Evolutionary conservation across 1,284 basidiomycete species (phyloP), one percentile per base, ranked within the genome.

Genomic region (Tilletia walkeri): DNA sequence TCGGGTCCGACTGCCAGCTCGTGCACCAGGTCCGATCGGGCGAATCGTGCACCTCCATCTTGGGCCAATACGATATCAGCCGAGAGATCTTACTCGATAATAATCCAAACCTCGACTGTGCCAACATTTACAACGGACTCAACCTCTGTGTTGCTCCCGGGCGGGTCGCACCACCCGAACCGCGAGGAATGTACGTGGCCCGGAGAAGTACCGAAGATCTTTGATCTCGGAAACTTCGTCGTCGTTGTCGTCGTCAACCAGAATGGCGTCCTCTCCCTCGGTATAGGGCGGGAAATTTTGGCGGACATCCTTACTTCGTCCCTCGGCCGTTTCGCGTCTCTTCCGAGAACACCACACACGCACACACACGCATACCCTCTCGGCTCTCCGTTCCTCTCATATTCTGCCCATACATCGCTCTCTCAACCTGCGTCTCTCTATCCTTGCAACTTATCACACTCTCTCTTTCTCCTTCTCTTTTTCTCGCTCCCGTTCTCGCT

Each of bases 1-100:
- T 77, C 56, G 79, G 79, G 30, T 78, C 76, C 61, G 79, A 80
- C 65, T 80, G 79, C 59, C 79, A 80, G 54, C 73, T 80, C n/a
- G 78, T 80, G 5, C 76, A 80, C 65, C 72, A 70, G 30, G 73
- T 70, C 36, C 67, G 70, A 18, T 34, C 70, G 20, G 65, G 67
- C 9, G 79, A 80, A 66, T 75, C 73, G 4, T 80, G 79, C 73
- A 69, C 74, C 9, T 70, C 69, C 34, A 80, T 80, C 65, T 74
- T 77, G 24, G 61, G 59, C n/a, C 66, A 71, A 14, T 80, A 78
- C 67, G 71, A 71, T 59, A 79, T 80, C 72, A 50, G 74, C 3
- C 69, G 67, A 4, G 12, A 70, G 24, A 66, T 69, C 14, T 68
- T 80, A n/a, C 67, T 74, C 71, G 68, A 66, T 67, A 80, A 80